These are phyloP conservation scores for Lichtheimia ramosa DNA, from an alignment of 371 early-diverging fungal genomes.

Conservation along the genomic window DNA sequence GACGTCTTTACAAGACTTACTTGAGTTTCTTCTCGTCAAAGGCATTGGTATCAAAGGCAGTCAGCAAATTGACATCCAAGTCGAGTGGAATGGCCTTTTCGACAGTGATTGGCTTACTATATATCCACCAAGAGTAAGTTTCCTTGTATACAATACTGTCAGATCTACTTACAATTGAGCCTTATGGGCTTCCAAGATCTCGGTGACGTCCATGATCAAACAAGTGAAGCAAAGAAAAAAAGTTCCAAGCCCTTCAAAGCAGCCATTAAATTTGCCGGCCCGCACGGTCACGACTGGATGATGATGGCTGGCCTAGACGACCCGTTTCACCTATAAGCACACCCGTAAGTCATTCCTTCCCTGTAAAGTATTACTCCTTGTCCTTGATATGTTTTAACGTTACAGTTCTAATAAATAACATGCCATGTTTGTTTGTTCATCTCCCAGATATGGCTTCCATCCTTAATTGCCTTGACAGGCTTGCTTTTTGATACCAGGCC, in stretches of 20 bases:
- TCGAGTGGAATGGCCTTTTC: conserved; percentile 83
- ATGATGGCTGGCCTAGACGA: too few relatives aligned
- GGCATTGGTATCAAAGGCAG: conserved; percentile 80
- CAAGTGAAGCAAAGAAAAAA: conserved; percentile 1
- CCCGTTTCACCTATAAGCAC: too few relatives aligned
- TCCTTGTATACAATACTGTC: background rate
- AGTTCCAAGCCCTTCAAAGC: background rate
- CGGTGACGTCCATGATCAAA: conserved; percentile 68
- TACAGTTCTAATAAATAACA: too few relatives aligned
- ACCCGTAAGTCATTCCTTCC: too few relatives aligned
- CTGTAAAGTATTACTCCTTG: too few relatives aligned
- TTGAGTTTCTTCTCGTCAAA: conserved; percentile 65
- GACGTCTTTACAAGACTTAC: conserved; percentile 32
- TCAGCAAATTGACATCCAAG: conserved; percentile 81
- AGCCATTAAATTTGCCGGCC: too few relatives aligned
- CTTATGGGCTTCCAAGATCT: conserved; percentile 67
- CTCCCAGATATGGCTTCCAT: too few relatives aligned
- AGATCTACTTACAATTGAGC: conserved; percentile 48
- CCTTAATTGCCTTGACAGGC: too few relatives aligned
- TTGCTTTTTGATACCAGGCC: too few relatives aligned
- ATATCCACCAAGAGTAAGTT: background rate
- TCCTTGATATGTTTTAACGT: too few relatives aligned
- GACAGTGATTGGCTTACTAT: conserved; percentile 63
- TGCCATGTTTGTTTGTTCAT: too few relatives aligned
- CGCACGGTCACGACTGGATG: too few relatives aligned